Conservation (phyloP, 192 early-diverging fungal genomes). For the Gonapodya prolifera region DNA sequence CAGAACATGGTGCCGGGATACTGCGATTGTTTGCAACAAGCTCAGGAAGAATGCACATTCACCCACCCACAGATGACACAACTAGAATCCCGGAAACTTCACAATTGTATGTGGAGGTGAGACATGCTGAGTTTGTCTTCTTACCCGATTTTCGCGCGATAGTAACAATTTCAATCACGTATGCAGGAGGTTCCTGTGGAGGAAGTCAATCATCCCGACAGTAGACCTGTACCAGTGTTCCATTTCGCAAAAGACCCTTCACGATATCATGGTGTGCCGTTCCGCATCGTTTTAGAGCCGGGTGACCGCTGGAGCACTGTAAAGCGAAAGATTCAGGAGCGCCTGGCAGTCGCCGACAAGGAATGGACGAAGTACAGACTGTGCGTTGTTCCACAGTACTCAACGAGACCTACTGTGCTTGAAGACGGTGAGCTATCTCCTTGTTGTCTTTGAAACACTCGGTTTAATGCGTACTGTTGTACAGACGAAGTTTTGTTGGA, state of each 20-base stretch:
- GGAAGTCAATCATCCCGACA: constrained; percentile 6
- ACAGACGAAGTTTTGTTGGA: not conserved
- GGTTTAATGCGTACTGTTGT: not conserved
- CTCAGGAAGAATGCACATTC: constrained; percentile 27
- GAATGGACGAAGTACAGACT: not conserved
- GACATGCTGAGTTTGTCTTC: constrained; percentile 8
- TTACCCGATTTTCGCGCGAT: constrained; percentile 7
- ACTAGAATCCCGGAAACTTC: constrained; percentile 23
- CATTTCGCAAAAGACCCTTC: constrained; percentile 62
- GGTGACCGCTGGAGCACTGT: not conserved
- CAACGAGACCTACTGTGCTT: not conserved
- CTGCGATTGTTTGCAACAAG: constrained; percentile 47
- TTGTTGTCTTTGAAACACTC: not conserved
- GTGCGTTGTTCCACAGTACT: not conserved
- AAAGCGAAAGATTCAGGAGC: not conserved
- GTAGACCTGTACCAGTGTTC: constrained; percentile 46
- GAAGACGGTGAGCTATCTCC: constrained; percentile 1
- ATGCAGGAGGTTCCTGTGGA: constrained; percentile 1
- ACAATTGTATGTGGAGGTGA: constrained; percentile 46
- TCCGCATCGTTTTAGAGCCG: constrained; percentile 17
- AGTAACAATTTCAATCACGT: constrained; percentile 5
- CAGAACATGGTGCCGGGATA: constrained; percentile 22
- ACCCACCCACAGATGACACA: constrained; percentile 29
- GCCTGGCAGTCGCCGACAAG: not conserved
- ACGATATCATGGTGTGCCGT: constrained; percentile 69